phyloP scores from a whole-genome alignment of 2,329 filamentous ascomycete genomes.

The Talaromyces sp. region DNA sequence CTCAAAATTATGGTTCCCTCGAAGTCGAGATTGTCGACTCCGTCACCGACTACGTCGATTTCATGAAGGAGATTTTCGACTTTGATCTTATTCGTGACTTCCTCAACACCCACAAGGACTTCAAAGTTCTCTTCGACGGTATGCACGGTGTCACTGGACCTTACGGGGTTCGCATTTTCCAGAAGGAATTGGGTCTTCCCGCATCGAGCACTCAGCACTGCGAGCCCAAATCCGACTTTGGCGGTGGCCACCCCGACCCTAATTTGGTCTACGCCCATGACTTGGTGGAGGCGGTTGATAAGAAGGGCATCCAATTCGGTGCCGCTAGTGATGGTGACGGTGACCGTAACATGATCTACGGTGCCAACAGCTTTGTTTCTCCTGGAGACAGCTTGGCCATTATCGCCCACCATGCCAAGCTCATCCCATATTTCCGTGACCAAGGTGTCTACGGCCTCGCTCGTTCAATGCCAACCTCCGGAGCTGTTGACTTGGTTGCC shows the following conservation, averaged over 20 bases:
- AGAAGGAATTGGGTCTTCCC: slow-evolving; percentile 82
- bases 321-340: slow-evolving; percentile 95
- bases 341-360: slow-evolving; percentile 99
- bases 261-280: slow-evolving; percentile 97
- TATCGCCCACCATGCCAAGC: slow-evolving; percentile 91
- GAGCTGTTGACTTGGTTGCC: slow-evolving; percentile 90
- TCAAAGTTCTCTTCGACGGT: slow-evolving; percentile 95
- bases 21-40: slow-evolving; percentile 97
- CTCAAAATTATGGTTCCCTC: slow-evolving; percentile 75
- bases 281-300: slow-evolving; percentile 88
- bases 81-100: slow-evolving; percentile 94
- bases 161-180: slow-evolving; percentile 92
- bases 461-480: slow-evolving; percentile 95
- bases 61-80: slow-evolving; percentile 99
- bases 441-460: slow-evolving; percentile 93
- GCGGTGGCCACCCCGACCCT: slow-evolving; percentile 93
- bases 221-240: slow-evolving; percentile 87
- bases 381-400: slow-evolving; percentile 97
- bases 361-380: slow-evolving; percentile 91
- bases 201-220: slow-evolving; percentile 83
- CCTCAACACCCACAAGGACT: slow-evolving; percentile 79
- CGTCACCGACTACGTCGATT: slow-evolving; percentile 82
- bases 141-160: slow-evolving; percentile 92
- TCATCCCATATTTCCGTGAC: slow-evolving; percentile 98
- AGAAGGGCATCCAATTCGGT: slow-evolving; percentile 87